These are phyloP conservation scores for Oehlia diaphana DNA, from an alignment of 192 early-diverging fungal genomes.

Conservation along the genomic window DNA sequence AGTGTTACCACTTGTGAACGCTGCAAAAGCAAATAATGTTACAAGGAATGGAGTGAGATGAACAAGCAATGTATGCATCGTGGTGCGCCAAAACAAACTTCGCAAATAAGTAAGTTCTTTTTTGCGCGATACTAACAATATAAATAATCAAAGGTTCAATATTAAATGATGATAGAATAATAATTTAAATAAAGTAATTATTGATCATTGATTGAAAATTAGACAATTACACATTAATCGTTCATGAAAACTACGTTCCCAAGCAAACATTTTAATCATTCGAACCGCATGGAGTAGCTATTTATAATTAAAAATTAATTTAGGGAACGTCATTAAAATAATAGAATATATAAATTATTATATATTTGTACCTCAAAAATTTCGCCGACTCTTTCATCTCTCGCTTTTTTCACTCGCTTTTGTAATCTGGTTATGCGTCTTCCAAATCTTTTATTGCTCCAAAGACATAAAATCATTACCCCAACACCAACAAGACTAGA, in stretches of 20 bases:
- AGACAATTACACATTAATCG: conserved; percentile 60
- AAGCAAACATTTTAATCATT: conserved; percentile 87
- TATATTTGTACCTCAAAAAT: conserved; percentile 62
- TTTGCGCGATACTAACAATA: conserved; percentile 36
- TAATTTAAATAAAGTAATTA: neutral
- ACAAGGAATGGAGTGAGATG: conserved; percentile 56
- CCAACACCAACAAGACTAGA: conserved; percentile 77
- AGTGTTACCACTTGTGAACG: conserved; percentile 41
- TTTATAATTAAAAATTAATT: neutral
- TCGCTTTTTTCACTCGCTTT: conserved; percentile 54
- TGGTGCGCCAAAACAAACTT: conserved; percentile 38
- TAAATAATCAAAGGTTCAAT: conserved; percentile 2
- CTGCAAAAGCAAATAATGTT: conserved; percentile 59
- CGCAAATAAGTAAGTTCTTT: conserved; percentile 40
- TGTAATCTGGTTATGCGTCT: conserved; percentile 56
- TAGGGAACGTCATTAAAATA: neutral
- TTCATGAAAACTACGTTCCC: conserved; percentile 71
- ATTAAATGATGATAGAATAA: neutral
- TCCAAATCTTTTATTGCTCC: conserved; percentile 57
- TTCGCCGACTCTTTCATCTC: conserved; percentile 74
- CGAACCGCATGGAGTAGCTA: conserved; percentile 73
- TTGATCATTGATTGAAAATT: conserved; percentile 19
- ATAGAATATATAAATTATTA: neutral
- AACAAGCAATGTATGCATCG: conserved; percentile 38
- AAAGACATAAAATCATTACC: conserved; percentile 67